Base-by-base conservation (phyloP, 352 stramenopile species). In the Pythium grandisporangium region DNA sequence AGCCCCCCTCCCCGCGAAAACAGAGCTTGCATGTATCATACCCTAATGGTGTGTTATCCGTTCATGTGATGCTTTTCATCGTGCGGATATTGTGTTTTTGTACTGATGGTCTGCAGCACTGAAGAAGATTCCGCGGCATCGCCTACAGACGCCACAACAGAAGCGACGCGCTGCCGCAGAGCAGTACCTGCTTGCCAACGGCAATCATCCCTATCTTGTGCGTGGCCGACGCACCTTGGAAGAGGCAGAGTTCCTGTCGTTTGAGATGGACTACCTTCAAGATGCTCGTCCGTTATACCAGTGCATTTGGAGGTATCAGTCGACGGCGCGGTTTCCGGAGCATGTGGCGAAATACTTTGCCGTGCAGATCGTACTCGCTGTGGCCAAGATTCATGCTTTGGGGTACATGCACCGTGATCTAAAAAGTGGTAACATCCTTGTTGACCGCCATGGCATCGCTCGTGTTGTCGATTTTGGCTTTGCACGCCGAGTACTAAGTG, bases 391-490 rank as follows among this genome's bases (percentile, higher is more conserved):
- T 2, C 75, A 92, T 39, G 46, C 30, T 5, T 22, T 42, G 21
- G 64, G 69, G n/a, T 84, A 61, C 30, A 52, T 86, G n/a, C 75
- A 92, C 40, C 73, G 78, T 13, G 78, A 92, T 23, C 45, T 92
- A 12, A 92, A 92, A 48, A 92, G 70, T 38, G 78, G 78, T 13
- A 92, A 92, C 37, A 48, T 88, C 2, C 41, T 92, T 14, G 42
- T 87, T 8, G 53, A 61, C 16, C 49, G 29, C 5, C 21, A 50
- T 3, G 75, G 78, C 5, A 60, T 64, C 21, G 54, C 42, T 8
- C 73, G 71, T 34, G 57, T 92, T 20, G 83, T 92, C 32, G 78
- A 92, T 57, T 89, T 84, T 55, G 78, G 78, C 21, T 63, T 92
- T 37, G n/a, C n/a, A n/a, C n/a, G 62, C 78, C 16, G 77, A 69